phyloP scores from a whole-genome alignment of 805 yeast genomes.

The Metschnikowia matae region DNA sequence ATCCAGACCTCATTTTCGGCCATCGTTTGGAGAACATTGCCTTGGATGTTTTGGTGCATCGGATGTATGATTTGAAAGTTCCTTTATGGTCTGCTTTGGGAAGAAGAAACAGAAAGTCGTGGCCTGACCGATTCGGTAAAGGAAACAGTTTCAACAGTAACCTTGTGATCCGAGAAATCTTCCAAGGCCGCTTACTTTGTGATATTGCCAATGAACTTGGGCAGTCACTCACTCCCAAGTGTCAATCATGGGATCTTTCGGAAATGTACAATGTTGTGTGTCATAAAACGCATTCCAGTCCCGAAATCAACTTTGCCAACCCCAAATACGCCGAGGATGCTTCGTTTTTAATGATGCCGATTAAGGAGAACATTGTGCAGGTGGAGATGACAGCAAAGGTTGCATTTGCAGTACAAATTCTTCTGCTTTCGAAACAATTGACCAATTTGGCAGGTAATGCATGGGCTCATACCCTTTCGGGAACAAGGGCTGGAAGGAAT shows the following conservation, averaged over 20 bases:
- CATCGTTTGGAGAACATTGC: constrained; percentile 79
- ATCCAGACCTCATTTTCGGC: constrained; percentile 90
- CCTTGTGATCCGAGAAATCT: constrained; percentile 60
- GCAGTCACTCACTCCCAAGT: constrained; percentile 82
- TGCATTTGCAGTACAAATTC: constrained; percentile 77
- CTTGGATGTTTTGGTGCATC: constrained; percentile 72
- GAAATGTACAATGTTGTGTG: constrained; percentile 89
- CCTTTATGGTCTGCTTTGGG: constrained; percentile 80
- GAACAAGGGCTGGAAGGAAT: constrained; percentile 94
- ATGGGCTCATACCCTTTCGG: constrained; percentile 91
- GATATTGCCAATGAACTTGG: constrained; percentile 96
- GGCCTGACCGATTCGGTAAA: constrained; percentile 73
- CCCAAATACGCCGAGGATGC: constrained; percentile 66
- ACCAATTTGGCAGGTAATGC: constrained; percentile 96
- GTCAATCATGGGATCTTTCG: constrained; percentile 89
- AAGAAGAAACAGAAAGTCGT: constrained; percentile 66
- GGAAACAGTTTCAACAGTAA: constrained; percentile 47
- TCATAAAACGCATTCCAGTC: constrained; percentile 52
- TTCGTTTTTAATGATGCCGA: constrained; percentile 58
- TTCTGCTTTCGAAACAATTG: constrained; percentile 84
- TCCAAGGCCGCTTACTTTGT: constrained; percentile 83
- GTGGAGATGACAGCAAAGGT: constrained; percentile 72
- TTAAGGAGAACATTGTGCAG: constrained; percentile 63
- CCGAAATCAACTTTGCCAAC: constrained; percentile 71
- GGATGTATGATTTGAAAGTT: constrained; percentile 73